These are phyloP conservation scores for Herpetospermum pedunculosum DNA, from an alignment of 306 rosid species.

Conservation along the genomic window DNA sequence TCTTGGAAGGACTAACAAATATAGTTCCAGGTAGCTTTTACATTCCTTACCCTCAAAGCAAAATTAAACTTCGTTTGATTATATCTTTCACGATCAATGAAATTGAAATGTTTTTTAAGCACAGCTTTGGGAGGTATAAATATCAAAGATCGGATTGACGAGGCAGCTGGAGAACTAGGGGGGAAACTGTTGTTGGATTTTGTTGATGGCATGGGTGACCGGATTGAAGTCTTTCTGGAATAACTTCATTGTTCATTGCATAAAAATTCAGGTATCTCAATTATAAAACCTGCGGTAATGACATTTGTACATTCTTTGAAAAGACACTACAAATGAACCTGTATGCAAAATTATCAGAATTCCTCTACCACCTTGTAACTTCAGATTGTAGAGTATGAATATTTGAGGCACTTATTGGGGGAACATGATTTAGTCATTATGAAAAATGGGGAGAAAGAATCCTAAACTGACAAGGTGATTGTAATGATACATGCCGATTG, in stretches of 20 bases:
- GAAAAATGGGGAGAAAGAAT: neutral
- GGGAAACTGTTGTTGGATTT: conserved; percentile 73
- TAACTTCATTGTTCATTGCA: conserved; percentile 16
- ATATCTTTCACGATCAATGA: neutral
- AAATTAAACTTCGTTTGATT: neutral
- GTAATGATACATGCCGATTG: neutral
- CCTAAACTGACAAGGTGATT: no score
- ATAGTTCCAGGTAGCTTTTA: conserved; percentile 69
- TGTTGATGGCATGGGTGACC: conserved; percentile 69
- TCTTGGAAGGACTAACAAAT: conserved; percentile 79
- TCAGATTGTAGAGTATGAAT: neutral
- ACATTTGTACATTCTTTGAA: neutral
- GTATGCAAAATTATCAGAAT: neutral
- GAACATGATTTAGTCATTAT: neutral
- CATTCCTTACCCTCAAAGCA: neutral
- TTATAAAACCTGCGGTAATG: neutral
- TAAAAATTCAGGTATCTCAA: conserved; percentile 3
- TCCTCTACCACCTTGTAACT: neutral
- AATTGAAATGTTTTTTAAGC: neutral
- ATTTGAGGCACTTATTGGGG: neutral
- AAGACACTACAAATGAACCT: neutral
- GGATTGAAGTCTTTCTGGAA: conserved; percentile 81
- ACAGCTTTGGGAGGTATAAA: conserved; percentile 84
- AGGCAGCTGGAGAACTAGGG: conserved; percentile 67
- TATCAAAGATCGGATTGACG: conserved; percentile 66